Conservation (phyloP, 352 stramenopile genomes). For the Globisporangium paddicum region DNA sequence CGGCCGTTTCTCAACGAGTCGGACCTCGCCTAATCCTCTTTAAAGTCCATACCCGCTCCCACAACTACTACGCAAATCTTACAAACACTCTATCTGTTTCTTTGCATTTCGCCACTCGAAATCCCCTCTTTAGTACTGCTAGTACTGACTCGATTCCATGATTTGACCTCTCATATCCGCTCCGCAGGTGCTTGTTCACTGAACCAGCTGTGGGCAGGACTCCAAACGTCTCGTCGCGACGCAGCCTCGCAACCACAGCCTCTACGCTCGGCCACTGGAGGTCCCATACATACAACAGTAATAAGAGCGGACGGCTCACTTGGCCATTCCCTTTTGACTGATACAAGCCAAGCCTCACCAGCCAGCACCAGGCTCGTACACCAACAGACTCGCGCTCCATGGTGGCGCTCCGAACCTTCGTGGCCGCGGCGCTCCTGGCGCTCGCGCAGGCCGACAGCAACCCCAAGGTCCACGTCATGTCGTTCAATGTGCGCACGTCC, state of each 20-base stretch:
- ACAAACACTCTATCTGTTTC: background rate
- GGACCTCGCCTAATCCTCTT: background rate
- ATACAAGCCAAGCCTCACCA: too few relatives aligned
- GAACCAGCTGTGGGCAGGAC: background rate
- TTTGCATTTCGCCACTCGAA: slow-evolving; percentile 2
- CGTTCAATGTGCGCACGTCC: slow-evolving; percentile 80
- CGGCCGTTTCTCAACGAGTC: slow-evolving; percentile 1
- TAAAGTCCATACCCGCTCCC: background rate
- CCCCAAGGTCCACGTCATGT: slow-evolving; percentile 57
- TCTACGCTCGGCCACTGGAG: background rate
- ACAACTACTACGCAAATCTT: background rate
- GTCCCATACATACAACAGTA: too few relatives aligned
- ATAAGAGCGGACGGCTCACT: background rate
- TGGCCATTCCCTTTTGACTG: background rate
- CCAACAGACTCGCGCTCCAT: background rate
- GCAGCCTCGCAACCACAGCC: background rate
- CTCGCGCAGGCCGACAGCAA: slow-evolving; percentile 24
- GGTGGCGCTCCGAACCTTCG: background rate
- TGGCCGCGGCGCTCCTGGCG: slow-evolving; percentile 1
- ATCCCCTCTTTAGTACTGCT: background rate
- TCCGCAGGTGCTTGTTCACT: slow-evolving; percentile 3
- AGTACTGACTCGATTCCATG: background rate
- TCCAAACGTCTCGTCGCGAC: slow-evolving; percentile 1
- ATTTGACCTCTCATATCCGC: background rate
- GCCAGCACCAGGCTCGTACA: background rate